phyloP scores from a whole-genome alignment of 139 green algal species.

The Limnomonas spitsbergensis region DNA sequence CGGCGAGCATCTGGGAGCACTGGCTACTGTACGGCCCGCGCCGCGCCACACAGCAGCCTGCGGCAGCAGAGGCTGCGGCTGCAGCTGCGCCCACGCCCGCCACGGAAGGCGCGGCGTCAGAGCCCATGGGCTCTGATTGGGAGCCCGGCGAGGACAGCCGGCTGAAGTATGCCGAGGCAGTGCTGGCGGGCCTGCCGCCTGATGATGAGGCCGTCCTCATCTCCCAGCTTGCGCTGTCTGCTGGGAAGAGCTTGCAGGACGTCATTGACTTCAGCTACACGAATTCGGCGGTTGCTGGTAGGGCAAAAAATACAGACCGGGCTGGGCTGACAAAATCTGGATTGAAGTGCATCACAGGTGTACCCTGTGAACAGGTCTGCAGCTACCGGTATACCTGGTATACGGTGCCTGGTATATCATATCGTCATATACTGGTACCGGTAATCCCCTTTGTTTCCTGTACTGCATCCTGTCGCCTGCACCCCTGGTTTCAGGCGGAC shows the following conservation, averaged over 20 bases:
- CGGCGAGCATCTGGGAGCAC: slow-evolving; percentile 32
- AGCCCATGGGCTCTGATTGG: background rate
- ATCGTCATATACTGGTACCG: too few species aligned
- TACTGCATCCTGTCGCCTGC: too few species aligned
- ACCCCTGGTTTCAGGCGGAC: too few species aligned
- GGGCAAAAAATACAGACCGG: too few species aligned
- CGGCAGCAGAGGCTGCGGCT: background rate
- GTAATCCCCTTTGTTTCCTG: too few species aligned
- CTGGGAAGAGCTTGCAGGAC: slow-evolving; percentile 42
- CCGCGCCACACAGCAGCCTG: background rate
- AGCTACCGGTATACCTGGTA: too few species aligned
- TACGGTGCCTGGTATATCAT: too few species aligned
- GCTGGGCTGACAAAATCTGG: too few species aligned
- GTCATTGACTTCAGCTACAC: background rate
- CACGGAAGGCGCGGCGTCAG: background rate
- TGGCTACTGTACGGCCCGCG: slow-evolving; percentile 30
- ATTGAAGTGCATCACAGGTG: too few species aligned
- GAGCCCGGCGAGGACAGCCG: slow-evolving; percentile 17
- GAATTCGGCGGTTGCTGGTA: too few species aligned
- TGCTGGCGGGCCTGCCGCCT: slow-evolving; percentile 46
- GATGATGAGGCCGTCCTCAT: slow-evolving; percentile 58
- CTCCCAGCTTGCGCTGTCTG: slow-evolving; percentile 35
- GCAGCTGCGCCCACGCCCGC: background rate
- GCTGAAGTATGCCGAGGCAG: slow-evolving; percentile 38
- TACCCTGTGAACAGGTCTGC: too few species aligned